Percentiles rank a stretch among this genome's conserved stretches.
Evolutionary conservation across 2,329 filamentous ascomycete genomes (phyloP).

Genomic region (Ceratocystis diversiconidia): DNA sequence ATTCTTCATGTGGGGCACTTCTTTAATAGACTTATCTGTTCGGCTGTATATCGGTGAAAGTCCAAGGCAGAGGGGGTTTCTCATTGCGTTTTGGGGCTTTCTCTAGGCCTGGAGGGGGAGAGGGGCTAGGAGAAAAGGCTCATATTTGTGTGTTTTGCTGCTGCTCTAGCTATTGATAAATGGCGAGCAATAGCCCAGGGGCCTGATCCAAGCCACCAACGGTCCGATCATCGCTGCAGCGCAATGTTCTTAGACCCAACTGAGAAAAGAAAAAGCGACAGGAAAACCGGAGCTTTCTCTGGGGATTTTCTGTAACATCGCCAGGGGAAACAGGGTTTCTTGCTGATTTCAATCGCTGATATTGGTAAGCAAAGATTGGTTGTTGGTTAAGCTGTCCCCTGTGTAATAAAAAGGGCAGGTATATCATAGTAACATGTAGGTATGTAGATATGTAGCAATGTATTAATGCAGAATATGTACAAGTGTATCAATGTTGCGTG

Average conservation of each 20-base stretch:
- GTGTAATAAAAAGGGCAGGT: background rate
- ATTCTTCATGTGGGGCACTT: background rate
- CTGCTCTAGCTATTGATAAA: background rate
- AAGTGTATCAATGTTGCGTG: too few species aligned
- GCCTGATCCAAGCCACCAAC: background rate
- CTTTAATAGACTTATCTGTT: background rate
- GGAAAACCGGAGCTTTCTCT: background rate
- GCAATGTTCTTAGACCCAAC: background rate
- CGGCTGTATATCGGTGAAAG: constrained; percentile 6
- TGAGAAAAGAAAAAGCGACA: background rate
- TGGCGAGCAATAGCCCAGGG: background rate
- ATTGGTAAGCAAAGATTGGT: background rate
- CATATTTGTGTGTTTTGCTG: background rate
- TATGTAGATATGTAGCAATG: too few species aligned
- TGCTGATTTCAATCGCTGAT: background rate
- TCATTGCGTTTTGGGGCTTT: too few species aligned
- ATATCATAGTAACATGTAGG: too few species aligned
- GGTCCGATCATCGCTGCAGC: background rate
- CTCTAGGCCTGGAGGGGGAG: background rate
- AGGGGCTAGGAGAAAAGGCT: background rate
- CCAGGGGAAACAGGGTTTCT: too few species aligned
- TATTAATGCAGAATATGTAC: too few species aligned
- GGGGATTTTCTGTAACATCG: background rate
- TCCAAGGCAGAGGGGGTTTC: background rate
- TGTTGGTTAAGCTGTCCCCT: background rate